phyloP scores from a whole-genome alignment of 2,329 filamentous ascomycete species.

The Colletotrichum sublineola region DNA sequence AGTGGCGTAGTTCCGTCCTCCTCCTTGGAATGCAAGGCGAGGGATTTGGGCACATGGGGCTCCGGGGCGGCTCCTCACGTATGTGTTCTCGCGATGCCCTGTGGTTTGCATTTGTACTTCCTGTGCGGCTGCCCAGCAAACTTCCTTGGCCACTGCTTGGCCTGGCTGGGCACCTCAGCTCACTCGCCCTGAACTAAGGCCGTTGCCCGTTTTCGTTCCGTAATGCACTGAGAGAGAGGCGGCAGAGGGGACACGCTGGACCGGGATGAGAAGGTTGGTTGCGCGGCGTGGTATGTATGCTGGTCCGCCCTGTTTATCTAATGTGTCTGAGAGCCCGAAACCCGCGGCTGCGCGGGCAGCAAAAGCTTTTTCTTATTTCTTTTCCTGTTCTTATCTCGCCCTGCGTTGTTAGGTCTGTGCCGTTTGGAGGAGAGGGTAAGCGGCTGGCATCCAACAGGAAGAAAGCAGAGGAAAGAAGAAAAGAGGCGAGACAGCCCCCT shows the following conservation, averaged over 20 bases:
- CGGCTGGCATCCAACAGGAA: not conserved
- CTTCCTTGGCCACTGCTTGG: constrained; percentile 30
- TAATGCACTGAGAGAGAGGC: not conserved
- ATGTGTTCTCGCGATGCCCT: not conserved
- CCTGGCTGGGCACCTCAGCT: constrained; percentile 22
- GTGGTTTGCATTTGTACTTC: not conserved
- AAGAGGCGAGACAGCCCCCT: not conserved
- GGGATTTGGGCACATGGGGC: not conserved
- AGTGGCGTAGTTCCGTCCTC: not conserved
- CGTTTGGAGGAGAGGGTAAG: not conserved
- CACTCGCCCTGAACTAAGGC: not conserved
- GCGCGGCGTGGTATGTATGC: not conserved
- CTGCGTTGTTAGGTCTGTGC: not conserved
- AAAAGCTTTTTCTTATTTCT: not conserved
- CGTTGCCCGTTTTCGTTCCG: not conserved
- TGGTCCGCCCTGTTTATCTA: not conserved
- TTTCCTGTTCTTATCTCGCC: no score
- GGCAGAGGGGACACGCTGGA: not conserved
- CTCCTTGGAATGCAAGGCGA: not conserved
- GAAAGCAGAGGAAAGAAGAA: not conserved
- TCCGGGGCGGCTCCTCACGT: not conserved
- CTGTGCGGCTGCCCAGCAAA: constrained; percentile 14
- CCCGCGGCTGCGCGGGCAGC: not conserved
- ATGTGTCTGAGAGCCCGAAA: not conserved
- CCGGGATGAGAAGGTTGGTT: not conserved